Evolutionary conservation across 768 basidiomycete species (phyloP).

Genomic region (Trichaptum fuscoviolaceum): DNA sequence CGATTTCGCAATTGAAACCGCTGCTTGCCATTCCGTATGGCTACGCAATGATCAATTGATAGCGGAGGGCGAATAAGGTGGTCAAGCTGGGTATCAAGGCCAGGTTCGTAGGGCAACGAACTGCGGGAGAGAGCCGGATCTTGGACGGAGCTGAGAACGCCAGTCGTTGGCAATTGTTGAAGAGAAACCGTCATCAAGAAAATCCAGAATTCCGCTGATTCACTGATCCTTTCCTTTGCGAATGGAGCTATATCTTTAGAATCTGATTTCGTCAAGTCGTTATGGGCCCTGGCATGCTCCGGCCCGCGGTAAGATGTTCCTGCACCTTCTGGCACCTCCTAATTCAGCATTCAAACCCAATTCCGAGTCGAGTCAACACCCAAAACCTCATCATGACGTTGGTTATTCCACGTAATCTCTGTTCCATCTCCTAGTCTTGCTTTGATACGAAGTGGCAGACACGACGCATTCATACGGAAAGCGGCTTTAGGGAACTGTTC

Average conservation of each 20-base stretch:
- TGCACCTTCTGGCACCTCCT: no score
- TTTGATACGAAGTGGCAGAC: background rate
- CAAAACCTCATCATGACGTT: no score
- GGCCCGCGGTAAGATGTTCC: background rate
- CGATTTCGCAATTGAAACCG: background rate
- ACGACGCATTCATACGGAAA: background rate
- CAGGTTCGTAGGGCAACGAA: background rate
- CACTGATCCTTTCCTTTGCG: background rate
- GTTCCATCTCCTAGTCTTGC: background rate
- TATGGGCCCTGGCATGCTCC: background rate
- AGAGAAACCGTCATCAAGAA: background rate
- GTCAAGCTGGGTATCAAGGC: background rate
- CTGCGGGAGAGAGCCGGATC: background rate
- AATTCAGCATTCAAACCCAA: no score
- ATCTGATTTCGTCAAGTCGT: background rate
- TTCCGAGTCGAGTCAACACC: no score
- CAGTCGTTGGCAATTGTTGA: no score
- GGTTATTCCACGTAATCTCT: no score
- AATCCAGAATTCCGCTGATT: background rate
- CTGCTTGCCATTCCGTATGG: background rate
- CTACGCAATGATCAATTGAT: background rate
- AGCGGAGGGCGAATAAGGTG: background rate
- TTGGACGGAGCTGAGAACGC: background rate
- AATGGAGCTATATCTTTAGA: background rate
- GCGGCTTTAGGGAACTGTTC: background rate